phyloP scores from a whole-genome alignment of 208 protist species.

The Crithidia acanthocephali region DNA sequence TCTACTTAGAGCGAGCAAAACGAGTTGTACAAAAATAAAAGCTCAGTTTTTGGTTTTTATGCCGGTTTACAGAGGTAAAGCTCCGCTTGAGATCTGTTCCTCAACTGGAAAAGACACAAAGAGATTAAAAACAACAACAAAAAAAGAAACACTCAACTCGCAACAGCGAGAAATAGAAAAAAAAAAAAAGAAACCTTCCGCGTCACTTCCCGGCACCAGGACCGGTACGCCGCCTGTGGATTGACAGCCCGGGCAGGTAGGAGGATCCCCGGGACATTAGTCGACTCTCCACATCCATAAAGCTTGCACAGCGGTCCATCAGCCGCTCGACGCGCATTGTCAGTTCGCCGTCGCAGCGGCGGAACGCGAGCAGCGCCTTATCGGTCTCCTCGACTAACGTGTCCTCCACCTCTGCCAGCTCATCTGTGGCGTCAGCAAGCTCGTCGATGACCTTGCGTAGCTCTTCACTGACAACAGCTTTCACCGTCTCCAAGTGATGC shows the following conservation, averaged over 20 bases:
- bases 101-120: constrained; percentile 6
- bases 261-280: constrained; percentile 2
- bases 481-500: not conserved
- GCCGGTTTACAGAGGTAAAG: no score
- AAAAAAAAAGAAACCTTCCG: not conserved
- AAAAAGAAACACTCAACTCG: not conserved
- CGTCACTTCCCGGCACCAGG: not conserved
- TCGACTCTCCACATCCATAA: constrained; percentile 27
- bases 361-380: constrained; percentile 6
- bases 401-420: constrained; percentile 36
- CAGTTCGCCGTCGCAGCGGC: constrained; percentile 21
- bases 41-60: no score
- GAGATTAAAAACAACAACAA: not conserved
- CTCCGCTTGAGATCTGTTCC: no score
- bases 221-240: not conserved
- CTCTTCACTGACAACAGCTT: constrained; percentile 12
- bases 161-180: not conserved
- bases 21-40: no score
- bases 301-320: constrained; percentile 18
- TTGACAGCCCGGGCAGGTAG: not conserved
- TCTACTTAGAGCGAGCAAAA: no score
- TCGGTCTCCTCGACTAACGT: constrained; percentile 42
- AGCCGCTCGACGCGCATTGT: constrained; percentile 18
- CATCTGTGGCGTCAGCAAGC: constrained; percentile 22
- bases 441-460: constrained; percentile 18